Evolutionary conservation across 2,329 filamentous ascomycete species (phyloP).

Genomic region (Pezicula radicicola): DNA sequence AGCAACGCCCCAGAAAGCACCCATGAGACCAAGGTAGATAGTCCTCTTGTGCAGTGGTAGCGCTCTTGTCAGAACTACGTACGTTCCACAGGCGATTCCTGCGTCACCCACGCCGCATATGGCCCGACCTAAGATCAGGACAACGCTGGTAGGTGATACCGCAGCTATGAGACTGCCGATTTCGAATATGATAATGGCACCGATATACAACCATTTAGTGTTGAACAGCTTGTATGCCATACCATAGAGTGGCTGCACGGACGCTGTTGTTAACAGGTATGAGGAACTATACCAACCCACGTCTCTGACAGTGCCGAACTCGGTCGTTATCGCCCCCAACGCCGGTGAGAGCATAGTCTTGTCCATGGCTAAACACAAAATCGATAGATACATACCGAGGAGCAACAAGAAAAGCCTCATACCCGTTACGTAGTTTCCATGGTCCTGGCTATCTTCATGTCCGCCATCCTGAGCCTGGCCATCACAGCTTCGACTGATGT

Average conservation of each 20-base stretch:
- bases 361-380: no score
- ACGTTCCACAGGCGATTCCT: conserved; percentile 32
- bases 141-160: conserved; percentile 21
- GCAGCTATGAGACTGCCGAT: conserved; percentile 24
- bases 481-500: no score
- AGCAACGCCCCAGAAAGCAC: conserved; percentile 13
- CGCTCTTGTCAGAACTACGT: conserved; percentile 35
- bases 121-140: conserved; percentile 26
- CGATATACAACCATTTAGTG: conserved; percentile 16
- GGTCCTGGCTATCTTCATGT: no score
- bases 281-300: conserved; percentile 44
- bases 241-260: conserved; percentile 16
- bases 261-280: conserved; percentile 5
- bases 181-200: conserved; percentile 23
- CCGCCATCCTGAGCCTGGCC: no score
- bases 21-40: conserved; percentile 19
- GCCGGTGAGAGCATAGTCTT: conserved; percentile 3
- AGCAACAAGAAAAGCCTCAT: no score
- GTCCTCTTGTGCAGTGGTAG: conserved; percentile 24
- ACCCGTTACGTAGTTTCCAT: no score
- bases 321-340: conserved; percentile 6
- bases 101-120: conserved; percentile 22
- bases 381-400: no score
- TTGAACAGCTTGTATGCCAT: conserved; percentile 21
- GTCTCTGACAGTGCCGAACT: conserved; percentile 3